These are phyloP conservation scores for Ophiostoma tasmaniense DNA, from an alignment of 2,329 filamentous ascomycete genomes.

Conservation along the genomic window DNA sequence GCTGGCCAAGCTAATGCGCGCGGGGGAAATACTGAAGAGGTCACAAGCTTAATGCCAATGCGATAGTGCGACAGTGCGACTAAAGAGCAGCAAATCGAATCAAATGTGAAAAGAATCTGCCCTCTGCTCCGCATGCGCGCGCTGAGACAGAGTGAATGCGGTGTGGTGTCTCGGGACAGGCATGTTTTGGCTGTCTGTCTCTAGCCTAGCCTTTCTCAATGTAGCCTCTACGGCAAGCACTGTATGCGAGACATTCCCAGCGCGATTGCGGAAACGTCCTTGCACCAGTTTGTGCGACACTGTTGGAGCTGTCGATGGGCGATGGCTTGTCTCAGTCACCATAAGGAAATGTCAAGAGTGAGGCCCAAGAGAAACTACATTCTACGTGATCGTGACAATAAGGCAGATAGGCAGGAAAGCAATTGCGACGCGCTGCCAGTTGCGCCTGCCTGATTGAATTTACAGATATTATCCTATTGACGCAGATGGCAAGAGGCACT, in stretches of 20 bases:
- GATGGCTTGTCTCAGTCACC: not conserved
- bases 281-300: not conserved
- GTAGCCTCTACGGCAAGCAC: not conserved
- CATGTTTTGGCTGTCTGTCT: not conserved
- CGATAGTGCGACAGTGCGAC: not conserved
- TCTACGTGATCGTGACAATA: not conserved
- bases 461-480: not conserved
- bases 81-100: not conserved
- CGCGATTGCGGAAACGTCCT: not conserved
- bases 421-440: not conserved
- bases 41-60: not conserved
- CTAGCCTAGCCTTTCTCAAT: not conserved
- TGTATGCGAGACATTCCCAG: not conserved
- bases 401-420: not conserved
- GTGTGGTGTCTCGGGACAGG: not conserved
- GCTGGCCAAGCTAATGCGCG: not conserved
- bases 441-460: not conserved
- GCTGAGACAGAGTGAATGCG: not conserved
- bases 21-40: not conserved
- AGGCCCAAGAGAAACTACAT: not conserved
- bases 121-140: not conserved
- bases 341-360: not conserved
- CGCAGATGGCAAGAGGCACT: not conserved
- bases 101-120: not conserved
- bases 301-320: not conserved